A percentile compares a stretch with the other conserved stretches of the same genome.
Evolutionary conservation across 2,329 filamentous ascomycete species (phyloP).

Genomic region (Pseudofabraea citricarpa): DNA sequence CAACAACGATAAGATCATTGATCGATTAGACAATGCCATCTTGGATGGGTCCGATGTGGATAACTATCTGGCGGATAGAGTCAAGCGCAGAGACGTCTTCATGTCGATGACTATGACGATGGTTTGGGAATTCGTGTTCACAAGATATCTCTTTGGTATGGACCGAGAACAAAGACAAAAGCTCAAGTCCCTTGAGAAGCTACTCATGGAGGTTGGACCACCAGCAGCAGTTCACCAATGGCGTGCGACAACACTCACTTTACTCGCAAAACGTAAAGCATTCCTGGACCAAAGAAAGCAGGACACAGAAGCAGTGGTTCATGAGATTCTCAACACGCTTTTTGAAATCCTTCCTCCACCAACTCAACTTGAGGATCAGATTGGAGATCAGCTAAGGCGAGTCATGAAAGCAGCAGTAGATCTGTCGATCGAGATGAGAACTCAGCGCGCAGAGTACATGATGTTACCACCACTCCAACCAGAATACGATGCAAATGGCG

Average conservation of each 20-base stretch:
- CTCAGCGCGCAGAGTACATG: constrained; percentile 93
- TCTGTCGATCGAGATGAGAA: constrained; percentile 94
- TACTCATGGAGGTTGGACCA: constrained; percentile 82
- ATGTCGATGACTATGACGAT: constrained; percentile 99
- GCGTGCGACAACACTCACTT: constrained; percentile 90
- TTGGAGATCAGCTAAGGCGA: constrained; percentile 78
- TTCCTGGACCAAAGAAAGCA: constrained; percentile 79
- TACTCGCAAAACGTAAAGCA: constrained; percentile 74
- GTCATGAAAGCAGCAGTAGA: constrained; percentile 87
- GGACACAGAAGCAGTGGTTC: constrained; percentile 93
- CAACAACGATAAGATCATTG: constrained; percentile 87
- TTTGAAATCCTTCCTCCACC: constrained; percentile 84
- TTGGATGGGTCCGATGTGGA: constrained; percentile 94
- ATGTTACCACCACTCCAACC: constrained; percentile 95
- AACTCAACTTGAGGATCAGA: constrained; percentile 70
- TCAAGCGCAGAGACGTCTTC: constrained; percentile 87
- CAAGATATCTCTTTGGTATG: constrained; percentile 97
- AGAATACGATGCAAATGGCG: constrained; percentile 90
- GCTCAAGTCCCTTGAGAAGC: constrained; percentile 92
- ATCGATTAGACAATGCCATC: constrained; percentile 89
- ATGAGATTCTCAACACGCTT: constrained; percentile 82
- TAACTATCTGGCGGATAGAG: constrained; percentile 78
- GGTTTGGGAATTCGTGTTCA: constrained; percentile 99
- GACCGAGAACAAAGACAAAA: constrained; percentile 97
- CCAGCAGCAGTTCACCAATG: constrained; percentile 89